A percentile compares a stretch with the other conserved stretches of the same genome.
phyloP scores from a whole-genome alignment of 371 early-diverging fungal genomes.

The Racocetra persica region DNA sequence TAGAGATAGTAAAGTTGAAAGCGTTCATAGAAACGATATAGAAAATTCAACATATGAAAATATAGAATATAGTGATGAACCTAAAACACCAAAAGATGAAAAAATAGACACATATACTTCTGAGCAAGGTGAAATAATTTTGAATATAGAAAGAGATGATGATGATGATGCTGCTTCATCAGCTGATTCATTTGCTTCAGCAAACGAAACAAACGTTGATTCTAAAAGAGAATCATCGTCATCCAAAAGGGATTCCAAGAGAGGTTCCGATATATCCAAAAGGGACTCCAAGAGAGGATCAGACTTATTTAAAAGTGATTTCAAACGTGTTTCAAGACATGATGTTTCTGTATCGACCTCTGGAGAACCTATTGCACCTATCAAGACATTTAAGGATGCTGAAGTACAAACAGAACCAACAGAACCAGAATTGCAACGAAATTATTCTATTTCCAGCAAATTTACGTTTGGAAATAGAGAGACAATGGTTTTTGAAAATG shows the following conservation, averaged over 20 bases:
- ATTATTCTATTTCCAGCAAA: slow-evolving; percentile 21
- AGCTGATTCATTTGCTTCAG: slow-evolving; percentile 23
- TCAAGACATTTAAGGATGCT: not conserved
- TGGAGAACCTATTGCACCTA: not conserved
- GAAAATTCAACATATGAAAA: not conserved
- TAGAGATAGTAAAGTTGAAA: not conserved
- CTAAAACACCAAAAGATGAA: not conserved
- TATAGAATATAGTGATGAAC: not conserved
- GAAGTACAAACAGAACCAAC: slow-evolving; percentile 27
- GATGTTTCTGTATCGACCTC: not conserved
- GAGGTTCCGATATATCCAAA: slow-evolving; percentile 6
- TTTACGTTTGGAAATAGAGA: slow-evolving; percentile 11
- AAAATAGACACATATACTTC: not conserved
- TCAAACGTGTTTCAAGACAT: slow-evolving; percentile 2
- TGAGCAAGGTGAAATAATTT: not conserved
- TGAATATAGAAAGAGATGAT: not conserved
- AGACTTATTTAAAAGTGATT: not conserved
- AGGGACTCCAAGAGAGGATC: not conserved
- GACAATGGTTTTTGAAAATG: slow-evolving; percentile 10
- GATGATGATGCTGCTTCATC: slow-evolving; percentile 39
- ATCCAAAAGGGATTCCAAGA: not conserved
- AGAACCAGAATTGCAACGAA: not conserved
- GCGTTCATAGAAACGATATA: no score
- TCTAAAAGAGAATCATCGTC: slow-evolving; percentile 25
- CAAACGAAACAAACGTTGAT: slow-evolving; percentile 7